Percentiles rank a stretch among this genome's conserved stretches.
These are phyloP conservation scores for Botrytis elliptica DNA, from an alignment of 2,329 filamentous ascomycete genomes.

Conservation along the genomic window DNA sequence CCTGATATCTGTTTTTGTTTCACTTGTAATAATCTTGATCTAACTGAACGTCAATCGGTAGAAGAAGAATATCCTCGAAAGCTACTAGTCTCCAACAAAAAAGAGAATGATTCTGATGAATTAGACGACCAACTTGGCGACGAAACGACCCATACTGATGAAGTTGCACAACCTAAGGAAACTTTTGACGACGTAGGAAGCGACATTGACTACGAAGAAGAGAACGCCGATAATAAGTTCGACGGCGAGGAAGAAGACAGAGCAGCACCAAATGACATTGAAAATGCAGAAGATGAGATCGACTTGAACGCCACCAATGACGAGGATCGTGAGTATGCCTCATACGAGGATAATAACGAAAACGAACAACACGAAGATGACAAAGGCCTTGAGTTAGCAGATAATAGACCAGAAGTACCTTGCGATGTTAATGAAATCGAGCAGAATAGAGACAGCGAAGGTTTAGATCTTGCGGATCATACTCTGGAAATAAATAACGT, in stretches of 20 bases:
- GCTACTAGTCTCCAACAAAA: constrained; percentile 30
- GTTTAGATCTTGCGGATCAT: neutral
- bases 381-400: neutral
- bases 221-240: neutral
- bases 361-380: constrained; percentile 36
- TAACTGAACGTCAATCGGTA: constrained; percentile 30
- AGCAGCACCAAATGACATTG: neutral
- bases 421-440: constrained; percentile 40
- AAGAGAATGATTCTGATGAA: constrained; percentile 11
- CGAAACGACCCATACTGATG: neutral
- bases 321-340: constrained; percentile 17
- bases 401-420: neutral
- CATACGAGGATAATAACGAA: constrained; percentile 37
- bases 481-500: constrained; percentile 4
- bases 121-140: neutral
- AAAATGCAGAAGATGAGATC: constrained; percentile 9
- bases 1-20: constrained; percentile 34
- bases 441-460: constrained; percentile 25
- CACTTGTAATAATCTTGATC: constrained; percentile 31
- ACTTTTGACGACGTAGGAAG: constrained; percentile 27
- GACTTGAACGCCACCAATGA: constrained; percentile 5
- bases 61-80: constrained; percentile 32
- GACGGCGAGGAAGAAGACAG: neutral
- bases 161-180: constrained; percentile 1
- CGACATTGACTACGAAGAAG: constrained; percentile 26